Evolutionary conservation across 176 grass and related monocot genomes (phyloP).

Genomic region (Elymus sibiricus): DNA sequence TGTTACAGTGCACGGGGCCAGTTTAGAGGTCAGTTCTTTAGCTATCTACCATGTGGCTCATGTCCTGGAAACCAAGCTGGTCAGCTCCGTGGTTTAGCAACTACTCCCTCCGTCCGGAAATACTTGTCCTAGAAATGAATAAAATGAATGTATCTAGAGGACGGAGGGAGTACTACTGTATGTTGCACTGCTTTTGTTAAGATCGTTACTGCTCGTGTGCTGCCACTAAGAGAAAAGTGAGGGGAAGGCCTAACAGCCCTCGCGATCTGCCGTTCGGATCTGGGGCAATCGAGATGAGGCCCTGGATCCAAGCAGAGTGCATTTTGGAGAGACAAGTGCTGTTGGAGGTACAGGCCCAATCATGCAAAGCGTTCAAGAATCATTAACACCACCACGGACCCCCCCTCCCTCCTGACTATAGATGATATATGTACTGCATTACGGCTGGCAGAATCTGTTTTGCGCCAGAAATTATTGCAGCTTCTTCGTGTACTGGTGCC

Average conservation of each 20-base stretch:
- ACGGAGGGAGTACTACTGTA: too few relatives aligned
- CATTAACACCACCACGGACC: constrained; percentile 36
- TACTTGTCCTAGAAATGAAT: too few relatives aligned
- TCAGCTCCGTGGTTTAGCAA: not conserved
- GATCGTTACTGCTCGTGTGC: not conserved
- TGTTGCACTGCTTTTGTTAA: not conserved
- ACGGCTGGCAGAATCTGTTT: constrained; percentile 59
- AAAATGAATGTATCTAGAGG: too few relatives aligned
- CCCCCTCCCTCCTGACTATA: constrained; percentile 14
- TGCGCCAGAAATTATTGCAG: constrained; percentile 54
- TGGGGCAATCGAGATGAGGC: constrained; percentile 24
- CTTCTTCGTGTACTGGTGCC: constrained; percentile 44
- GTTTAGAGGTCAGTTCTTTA: not conserved
- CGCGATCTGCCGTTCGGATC: constrained; percentile 35
- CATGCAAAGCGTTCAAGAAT: constrained; percentile 48
- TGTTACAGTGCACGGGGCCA: not conserved
- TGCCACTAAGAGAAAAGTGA: constrained; percentile 9
- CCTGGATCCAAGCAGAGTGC: constrained; percentile 37
- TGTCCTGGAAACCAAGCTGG: not conserved
- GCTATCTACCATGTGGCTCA: not conserved
- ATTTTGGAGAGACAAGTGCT: constrained; percentile 41
- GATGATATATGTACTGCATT: constrained; percentile 65
- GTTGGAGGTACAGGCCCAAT: constrained; percentile 47
- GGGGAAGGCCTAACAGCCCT: not conserved
- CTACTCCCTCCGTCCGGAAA: too few relatives aligned